phyloP scores from a whole-genome alignment of 2,329 filamentous ascomycete genomes.

The Lachnellula subtilissima region DNA sequence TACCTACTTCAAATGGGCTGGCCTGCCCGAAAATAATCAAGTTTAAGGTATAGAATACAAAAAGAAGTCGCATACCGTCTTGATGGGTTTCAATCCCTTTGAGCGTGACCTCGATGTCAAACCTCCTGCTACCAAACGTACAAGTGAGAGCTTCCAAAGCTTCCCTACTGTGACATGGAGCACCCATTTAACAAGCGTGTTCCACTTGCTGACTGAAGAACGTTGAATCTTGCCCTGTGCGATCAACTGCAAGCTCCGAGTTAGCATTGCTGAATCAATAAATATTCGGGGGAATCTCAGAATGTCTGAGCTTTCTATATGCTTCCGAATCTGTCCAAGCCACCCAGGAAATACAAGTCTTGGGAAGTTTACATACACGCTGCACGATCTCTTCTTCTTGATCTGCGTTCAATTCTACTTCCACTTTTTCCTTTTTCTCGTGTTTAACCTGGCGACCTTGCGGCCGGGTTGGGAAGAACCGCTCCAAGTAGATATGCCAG shows the following conservation, averaged over 20 bases:
- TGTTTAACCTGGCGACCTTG: not conserved
- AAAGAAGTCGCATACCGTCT: not conserved
- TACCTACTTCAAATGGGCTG: not conserved
- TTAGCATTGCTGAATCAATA: too few species aligned
- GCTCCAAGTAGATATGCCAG: conserved; percentile 3
- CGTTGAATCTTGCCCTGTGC: conserved; percentile 1
- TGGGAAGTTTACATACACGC: not conserved
- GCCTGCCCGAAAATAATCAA: not conserved
- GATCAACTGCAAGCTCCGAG: not conserved
- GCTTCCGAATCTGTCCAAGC: too few species aligned
- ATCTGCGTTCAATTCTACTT: not conserved
- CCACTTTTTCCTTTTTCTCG: conserved; percentile 1
- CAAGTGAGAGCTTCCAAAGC: not conserved
- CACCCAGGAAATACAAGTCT: too few species aligned
- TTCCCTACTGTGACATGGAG: conserved; percentile 1
- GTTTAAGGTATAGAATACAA: not conserved
- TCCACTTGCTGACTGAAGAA: conserved; percentile 1
- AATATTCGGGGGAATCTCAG: too few species aligned
- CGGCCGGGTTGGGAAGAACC: conserved; percentile 3
- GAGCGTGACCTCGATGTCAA: not conserved
- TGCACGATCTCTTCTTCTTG: conserved; percentile 6
- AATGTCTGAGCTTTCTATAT: too few species aligned
- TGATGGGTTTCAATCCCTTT: not conserved
- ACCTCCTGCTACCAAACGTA: not conserved
- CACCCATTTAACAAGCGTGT: conserved; percentile 5